Percentiles rank a stretch among this genome's conserved stretches.
These are phyloP conservation scores for Aspergillus pseudonomiae DNA, from an alignment of 2,329 filamentous ascomycete species.

Conservation along the genomic window DNA sequence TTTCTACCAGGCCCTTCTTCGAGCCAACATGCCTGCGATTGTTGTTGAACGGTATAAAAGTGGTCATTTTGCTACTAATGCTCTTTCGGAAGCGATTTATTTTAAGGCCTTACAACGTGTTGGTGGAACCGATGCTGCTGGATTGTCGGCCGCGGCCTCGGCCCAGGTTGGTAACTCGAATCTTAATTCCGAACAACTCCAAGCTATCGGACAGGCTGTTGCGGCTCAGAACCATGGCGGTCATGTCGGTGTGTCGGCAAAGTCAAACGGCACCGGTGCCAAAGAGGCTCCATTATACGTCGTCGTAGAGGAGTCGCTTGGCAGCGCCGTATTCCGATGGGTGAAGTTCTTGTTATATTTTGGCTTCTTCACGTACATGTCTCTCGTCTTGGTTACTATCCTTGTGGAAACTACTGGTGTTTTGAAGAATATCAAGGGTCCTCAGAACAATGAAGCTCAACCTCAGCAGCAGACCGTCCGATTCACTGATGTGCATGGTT, in stretches of 20 bases:
- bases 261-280: constrained; percentile 63
- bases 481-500: constrained; percentile 94
- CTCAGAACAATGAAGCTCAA: constrained; percentile 80
- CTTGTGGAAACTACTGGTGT: constrained; percentile 79
- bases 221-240: constrained; percentile 71
- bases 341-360: constrained; percentile 83
- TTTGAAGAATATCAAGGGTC: constrained; percentile 74
- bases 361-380: constrained; percentile 75
- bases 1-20: constrained; percentile 88
- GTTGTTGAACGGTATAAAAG: constrained; percentile 88
- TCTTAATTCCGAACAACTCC: constrained; percentile 65
- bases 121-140: constrained; percentile 47
- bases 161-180: constrained; percentile 25
- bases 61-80: constrained; percentile 79
- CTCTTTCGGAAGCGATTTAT: constrained; percentile 77
- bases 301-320: constrained; percentile 86
- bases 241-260: constrained; percentile 58
- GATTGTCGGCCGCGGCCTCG: constrained; percentile 23
- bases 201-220: constrained; percentile 80
- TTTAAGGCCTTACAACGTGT: constrained; percentile 70
- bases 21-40: constrained; percentile 91
- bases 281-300: constrained; percentile 92
- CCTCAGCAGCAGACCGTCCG: constrained; percentile 89
- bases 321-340: constrained; percentile 84
- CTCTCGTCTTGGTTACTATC: constrained; percentile 77